Evolutionary conservation across 768 basidiomycete genomes (phyloP), one percentile per base, ranked within the genome.

Genomic region (Tricholoma sp.): DNA sequence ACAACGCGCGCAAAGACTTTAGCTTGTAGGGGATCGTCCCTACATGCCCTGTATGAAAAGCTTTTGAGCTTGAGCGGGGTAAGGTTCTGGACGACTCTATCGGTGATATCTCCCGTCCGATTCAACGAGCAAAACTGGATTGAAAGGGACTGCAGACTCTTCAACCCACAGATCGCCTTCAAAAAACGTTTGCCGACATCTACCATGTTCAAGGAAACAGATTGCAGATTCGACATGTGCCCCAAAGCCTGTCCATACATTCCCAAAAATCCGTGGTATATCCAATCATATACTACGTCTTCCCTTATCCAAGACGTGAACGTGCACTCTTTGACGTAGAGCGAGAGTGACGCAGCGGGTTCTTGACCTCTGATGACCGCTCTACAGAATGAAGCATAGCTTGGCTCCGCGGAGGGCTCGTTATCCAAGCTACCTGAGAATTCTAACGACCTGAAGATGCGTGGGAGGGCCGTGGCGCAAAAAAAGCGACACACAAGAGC

Each of bases 401-500:
- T 56, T 51, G 55, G 21, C 22, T 54, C 37, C 29, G 53, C 24
- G 18, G 32, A 45, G 29, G 55, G 24, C 8, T 52, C 16, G 10
- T 32, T 27, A 19, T 31, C 50, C 27, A 27, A 29, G 19, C n/a
- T 57, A 19, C 60, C 64, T 1, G 58, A 59, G 11, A 74, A 63
- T 18, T 58, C 41, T 14, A 80, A n/a, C 3, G 61, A 63, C 24
- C 71, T 66, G 59, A 76, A 80, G 4, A 79, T 63, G 27, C 74
- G 74, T 0, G 78, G 74, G 10, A 76, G 61, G n/a, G 70, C 66
- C 1, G 71, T 21, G 7, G 71, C 70, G 52, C 69, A 72, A 52
- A 81, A 81, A 57, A 76, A 72, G 12, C 71, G 71, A 58, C 80
- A 81, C 34, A 77, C 75, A 29, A 66, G 66, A 5, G 75, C 73